phyloP scores from a whole-genome alignment of 2,329 filamentous ascomycete species.

The Amylocarpus encephaloides region DNA sequence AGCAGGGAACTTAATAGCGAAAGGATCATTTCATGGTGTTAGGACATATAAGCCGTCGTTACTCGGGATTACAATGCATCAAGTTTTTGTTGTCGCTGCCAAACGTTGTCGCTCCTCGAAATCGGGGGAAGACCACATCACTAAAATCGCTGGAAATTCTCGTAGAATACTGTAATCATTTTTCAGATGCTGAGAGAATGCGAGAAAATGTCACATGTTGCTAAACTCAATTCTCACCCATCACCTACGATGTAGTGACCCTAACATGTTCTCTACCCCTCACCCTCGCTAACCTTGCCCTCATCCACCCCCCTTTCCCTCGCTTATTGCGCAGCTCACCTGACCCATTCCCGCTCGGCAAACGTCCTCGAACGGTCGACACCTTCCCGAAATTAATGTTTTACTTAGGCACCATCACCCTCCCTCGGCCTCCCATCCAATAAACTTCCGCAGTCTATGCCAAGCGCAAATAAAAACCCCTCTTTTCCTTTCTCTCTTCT shows the following conservation, averaged over 20 bases:
- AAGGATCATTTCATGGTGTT: neutral
- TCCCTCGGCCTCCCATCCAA: neutral
- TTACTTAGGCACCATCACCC: neutral
- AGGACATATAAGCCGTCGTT: constrained; percentile 1
- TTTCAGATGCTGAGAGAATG: too few species aligned
- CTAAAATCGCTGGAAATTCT: neutral
- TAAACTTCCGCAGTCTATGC: neutral
- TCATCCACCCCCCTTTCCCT: neutral
- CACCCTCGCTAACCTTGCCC: too few species aligned
- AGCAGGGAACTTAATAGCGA: constrained; percentile 1
- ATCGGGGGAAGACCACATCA: too few species aligned
- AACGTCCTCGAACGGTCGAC: neutral
- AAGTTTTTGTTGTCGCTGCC: neutral
- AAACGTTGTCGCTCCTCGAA: too few species aligned
- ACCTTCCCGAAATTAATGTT: too few species aligned
- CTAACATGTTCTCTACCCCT: too few species aligned
- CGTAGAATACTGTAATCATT: too few species aligned
- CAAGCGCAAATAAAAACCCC: neutral
- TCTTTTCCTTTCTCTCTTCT: neutral
- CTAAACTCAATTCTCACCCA: too few species aligned
- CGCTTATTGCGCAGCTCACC: neutral
- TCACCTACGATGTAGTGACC: too few species aligned
- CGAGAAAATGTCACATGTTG: too few species aligned
- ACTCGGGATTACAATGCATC: neutral
- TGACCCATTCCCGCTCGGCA: neutral